Conservation (phyloP, 805 yeast genomes). For the Candida yuanshanica region DNA sequence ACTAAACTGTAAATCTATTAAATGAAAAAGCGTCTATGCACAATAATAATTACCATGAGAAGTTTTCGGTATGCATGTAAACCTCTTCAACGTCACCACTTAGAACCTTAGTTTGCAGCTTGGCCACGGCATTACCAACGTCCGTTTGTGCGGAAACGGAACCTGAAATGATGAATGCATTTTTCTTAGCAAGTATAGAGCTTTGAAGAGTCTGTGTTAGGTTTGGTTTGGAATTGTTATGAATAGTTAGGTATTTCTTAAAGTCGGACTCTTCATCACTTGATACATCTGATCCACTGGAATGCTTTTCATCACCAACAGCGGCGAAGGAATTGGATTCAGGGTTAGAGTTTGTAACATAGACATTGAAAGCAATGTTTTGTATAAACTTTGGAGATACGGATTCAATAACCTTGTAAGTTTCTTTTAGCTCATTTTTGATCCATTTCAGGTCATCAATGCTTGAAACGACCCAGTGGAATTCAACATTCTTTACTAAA, state of each 20-base stretch:
- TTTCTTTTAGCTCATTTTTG: conserved; percentile 27
- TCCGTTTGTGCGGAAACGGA: conserved; percentile 34
- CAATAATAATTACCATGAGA: conserved; percentile 32
- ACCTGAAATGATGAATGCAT: conserved; percentile 42
- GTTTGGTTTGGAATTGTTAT: conserved; percentile 13
- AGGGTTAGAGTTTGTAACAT: conserved; percentile 25
- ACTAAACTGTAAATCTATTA: too few relatives aligned
- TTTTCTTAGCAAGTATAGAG: conserved; percentile 21
- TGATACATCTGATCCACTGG: background rate
- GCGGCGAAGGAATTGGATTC: background rate
- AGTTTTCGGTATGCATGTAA: conserved; percentile 46
- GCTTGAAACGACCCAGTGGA: conserved; percentile 40
- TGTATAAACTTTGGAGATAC: background rate
- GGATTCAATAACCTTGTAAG: background rate
- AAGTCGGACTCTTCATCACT: background rate
- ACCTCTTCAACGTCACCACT: conserved; percentile 34
- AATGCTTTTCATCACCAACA: background rate
- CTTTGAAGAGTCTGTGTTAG: conserved; percentile 3
- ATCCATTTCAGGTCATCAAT: conserved; percentile 36
- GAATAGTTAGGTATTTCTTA: conserved; percentile 3
- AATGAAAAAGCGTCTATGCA: too few relatives aligned
- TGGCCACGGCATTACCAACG: conserved; percentile 35
- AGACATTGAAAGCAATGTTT: conserved; percentile 18
- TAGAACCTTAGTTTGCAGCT: conserved; percentile 32
- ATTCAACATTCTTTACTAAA: conserved; percentile 27